Evolutionary conservation across 2,329 filamentous ascomycete genomes (phyloP), one percentile per base, ranked within the genome.

Genomic region (Aspergillus sp.): DNA sequence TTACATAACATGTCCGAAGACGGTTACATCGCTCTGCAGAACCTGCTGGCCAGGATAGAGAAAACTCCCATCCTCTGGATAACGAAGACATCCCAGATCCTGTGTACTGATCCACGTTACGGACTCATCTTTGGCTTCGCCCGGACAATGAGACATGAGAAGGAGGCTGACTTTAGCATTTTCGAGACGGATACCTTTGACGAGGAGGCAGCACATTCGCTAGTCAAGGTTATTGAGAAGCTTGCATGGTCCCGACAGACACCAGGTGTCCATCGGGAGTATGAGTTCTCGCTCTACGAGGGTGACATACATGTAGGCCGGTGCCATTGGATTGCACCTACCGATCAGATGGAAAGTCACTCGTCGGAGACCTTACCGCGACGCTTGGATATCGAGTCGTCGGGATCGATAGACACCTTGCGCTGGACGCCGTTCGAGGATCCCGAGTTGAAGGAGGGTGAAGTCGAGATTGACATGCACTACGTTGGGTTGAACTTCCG

Each of bases 401-500:
- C 19, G 3, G 58, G 58, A 4, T 48, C n/a, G 1, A 47, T 60
- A 8, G 25, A 56, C 13, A 38, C 46, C n/a, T 46, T 60, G 5
- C 47, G n/a, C 11, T 60, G 58, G 58, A 11, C 31, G 22, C 31
- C 31, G 13, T 43, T 43, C 34, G n/a, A 25, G 47, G 41, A 28
- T 15, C 8, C 28, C 3, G 9, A 17, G 19, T 22, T 67, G 4
- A 28, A 19, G 7, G 53, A 62, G 2, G 63, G 71, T 19, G 59
- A 74, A 3, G 63, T 78, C 30, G 74, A 77, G 19, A 65, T 79
- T 28, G 68, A 75, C 30, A 68, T 75, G 55, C 74, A 77, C 48
- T 74, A 74, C 11, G 65, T 68, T 1, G 71, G 70, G 1, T 54
- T 77, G 25, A 77, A 76, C 46, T 75, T 76, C 60, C 68, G 69